These are phyloP conservation scores for Colletotrichum endophyticum DNA, from an alignment of 2,329 filamentous ascomycete species.

Conservation along the genomic window DNA sequence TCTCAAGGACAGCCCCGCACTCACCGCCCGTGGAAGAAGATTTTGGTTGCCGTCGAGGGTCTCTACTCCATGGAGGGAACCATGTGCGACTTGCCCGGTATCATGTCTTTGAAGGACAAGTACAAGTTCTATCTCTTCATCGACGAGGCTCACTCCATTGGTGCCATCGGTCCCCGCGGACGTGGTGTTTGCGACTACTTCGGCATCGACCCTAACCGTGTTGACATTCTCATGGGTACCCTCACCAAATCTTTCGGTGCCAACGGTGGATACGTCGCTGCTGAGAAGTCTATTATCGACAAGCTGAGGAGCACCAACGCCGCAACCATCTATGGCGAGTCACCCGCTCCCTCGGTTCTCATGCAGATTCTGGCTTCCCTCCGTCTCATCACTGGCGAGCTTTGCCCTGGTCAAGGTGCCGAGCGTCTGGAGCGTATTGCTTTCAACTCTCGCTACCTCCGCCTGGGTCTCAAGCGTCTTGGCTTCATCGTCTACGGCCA, in stretches of 20 bases:
- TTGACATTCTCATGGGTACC: constrained; percentile 98
- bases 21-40: constrained; percentile 99
- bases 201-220: constrained; percentile 81
- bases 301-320: constrained; percentile 88
- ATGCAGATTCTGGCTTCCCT: constrained; percentile 90
- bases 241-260: constrained; percentile 98
- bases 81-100: constrained; percentile 94
- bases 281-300: constrained; percentile 88
- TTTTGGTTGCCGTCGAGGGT: constrained; percentile 93
- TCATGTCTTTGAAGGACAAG: constrained; percentile 85
- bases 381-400: constrained; percentile 86
- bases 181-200: constrained; percentile 98
- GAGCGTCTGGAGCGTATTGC: constrained; percentile 94
- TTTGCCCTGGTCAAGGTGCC: constrained; percentile 89
- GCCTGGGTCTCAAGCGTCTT: constrained; percentile 93
- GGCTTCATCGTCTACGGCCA: constrained; percentile 97
- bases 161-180: constrained; percentile 85
- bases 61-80: constrained; percentile 99
- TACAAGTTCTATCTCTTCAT: constrained; percentile 98
- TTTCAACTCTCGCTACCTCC: constrained; percentile 98
- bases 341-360: constrained; percentile 84
- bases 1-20: constrained; percentile 96
- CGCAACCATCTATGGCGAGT: constrained; percentile 85
- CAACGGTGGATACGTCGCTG: constrained; percentile 94
- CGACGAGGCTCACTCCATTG: constrained; percentile 95